These are phyloP conservation scores for Schizosaccharomyces japonicus DNA, from an alignment of 805 yeast species.

Conservation along the genomic window DNA sequence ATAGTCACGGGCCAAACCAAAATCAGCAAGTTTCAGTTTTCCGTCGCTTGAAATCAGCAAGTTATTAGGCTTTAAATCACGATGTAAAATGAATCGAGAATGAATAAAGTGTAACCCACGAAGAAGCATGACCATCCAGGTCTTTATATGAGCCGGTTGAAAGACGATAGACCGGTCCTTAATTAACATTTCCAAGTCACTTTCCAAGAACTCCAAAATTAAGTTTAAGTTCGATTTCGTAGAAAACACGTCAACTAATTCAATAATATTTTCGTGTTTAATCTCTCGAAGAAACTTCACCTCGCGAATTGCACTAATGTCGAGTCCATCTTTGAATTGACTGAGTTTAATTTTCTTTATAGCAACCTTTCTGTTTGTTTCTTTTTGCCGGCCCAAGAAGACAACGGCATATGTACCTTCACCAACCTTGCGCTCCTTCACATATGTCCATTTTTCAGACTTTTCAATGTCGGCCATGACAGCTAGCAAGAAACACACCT, in stretches of 20 bases:
- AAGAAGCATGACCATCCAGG: slow-evolving; percentile 85
- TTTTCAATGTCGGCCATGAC: slow-evolving; percentile 2
- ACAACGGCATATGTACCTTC: slow-evolving; percentile 99
- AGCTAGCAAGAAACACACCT: too few relatives aligned
- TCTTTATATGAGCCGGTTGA: slow-evolving; percentile 64
- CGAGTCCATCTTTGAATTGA: slow-evolving; percentile 82
- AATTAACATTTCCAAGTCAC: slow-evolving; percentile 73
- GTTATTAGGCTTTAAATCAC: slow-evolving; percentile 27
- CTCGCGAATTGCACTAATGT: slow-evolving; percentile 91
- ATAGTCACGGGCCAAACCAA: slow-evolving; percentile 74
- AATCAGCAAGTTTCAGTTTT: slow-evolving; percentile 81
- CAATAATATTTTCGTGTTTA: slow-evolving; percentile 58
- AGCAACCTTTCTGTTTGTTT: slow-evolving; percentile 43
- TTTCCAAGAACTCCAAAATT: slow-evolving; percentile 79
- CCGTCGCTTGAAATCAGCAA: slow-evolving; percentile 71
- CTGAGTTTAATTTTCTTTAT: slow-evolving; percentile 89
- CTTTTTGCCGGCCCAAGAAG: slow-evolving; percentile 19
- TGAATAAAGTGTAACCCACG: slow-evolving; percentile 93
- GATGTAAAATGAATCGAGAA: slow-evolving; percentile 65
- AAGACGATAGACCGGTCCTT: slow-evolving; percentile 57
- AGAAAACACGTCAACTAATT: slow-evolving; percentile 67
- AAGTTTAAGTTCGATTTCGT: slow-evolving; percentile 41
- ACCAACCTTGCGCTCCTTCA: slow-evolving; percentile 65
- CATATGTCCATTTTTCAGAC: background rate
- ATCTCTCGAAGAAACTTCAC: slow-evolving; percentile 71